Conservation (phyloP, 2,329 filamentous ascomycete species). For the Ophiostoma novo-ulmi region DNA sequence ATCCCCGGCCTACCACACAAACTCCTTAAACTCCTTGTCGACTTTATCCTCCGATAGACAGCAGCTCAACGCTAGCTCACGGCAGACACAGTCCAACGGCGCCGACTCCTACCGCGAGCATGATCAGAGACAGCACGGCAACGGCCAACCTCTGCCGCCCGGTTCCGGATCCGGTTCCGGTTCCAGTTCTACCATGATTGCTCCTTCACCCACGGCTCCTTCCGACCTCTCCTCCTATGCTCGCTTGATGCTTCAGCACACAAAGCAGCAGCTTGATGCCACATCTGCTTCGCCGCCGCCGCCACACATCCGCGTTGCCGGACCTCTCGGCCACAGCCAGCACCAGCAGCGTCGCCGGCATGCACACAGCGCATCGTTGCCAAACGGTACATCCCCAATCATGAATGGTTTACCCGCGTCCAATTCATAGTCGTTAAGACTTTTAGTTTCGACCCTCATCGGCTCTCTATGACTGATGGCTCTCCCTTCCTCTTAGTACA, state of each 20-base stretch:
- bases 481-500: neutral
- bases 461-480: too few relatives aligned
- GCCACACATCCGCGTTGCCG: constrained; percentile 24
- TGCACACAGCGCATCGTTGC: constrained; percentile 9
- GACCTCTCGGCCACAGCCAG: constrained; percentile 17
- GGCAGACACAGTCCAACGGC: neutral
- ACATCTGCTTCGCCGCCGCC: constrained; percentile 42
- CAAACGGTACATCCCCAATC: constrained; percentile 25
- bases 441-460: neutral
- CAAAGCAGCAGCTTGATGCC: constrained; percentile 60
- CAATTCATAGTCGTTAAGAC: neutral
- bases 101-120: neutral
- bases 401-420: constrained; percentile 29
- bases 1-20: neutral
- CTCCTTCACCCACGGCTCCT: constrained; percentile 28
- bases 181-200: neutral
- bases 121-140: constrained; percentile 11
- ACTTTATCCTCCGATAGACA: neutral
- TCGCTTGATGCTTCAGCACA: constrained; percentile 59
- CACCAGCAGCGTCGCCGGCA: constrained; percentile 10
- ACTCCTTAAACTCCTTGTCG: too few relatives aligned
- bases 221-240: constrained; percentile 43
- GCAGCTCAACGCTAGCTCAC: neutral
- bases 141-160: constrained; percentile 12
- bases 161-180: neutral